These are phyloP conservation scores for Mimosa bimucronata DNA, from an alignment of 306 rosid genomes.

Conservation along the genomic window DNA sequence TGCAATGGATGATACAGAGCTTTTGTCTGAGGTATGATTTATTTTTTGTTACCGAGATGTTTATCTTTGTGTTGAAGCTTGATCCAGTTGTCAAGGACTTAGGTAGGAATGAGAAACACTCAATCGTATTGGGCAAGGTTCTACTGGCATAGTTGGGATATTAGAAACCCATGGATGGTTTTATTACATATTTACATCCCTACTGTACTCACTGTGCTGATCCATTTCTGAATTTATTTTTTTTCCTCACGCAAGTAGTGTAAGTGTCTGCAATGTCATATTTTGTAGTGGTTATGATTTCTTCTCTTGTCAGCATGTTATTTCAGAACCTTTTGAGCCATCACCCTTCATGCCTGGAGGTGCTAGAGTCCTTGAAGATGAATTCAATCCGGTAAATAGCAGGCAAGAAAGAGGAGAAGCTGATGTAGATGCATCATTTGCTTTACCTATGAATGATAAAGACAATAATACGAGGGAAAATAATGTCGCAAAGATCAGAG, in stretches of 20 bases:
- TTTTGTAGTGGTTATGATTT: constrained; percentile 31
- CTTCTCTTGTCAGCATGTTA: constrained; percentile 68
- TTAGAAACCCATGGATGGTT: not conserved
- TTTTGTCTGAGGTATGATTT: constrained; percentile 79
- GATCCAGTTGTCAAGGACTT: not conserved
- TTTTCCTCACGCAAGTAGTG: not conserved
- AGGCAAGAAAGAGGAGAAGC: constrained; percentile 68
- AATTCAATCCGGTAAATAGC: constrained; percentile 52
- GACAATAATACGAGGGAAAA: constrained; percentile 76
- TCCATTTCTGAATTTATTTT: constrained; percentile 26
- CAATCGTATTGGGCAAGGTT: not conserved
- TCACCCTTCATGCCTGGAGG: constrained; percentile 93
- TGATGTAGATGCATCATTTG: constrained; percentile 61
- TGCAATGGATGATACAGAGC: constrained; percentile 99
- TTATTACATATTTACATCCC: not conserved
- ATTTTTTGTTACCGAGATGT: constrained; percentile 5
- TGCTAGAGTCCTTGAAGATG: constrained; percentile 66
- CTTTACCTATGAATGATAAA: constrained; percentile 60
- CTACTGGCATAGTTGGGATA: not conserved
- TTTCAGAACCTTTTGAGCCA: constrained; percentile 86
- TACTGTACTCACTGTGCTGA: constrained; percentile 5
- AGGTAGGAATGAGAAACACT: not conserved
- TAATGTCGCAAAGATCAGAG: constrained; percentile 93
- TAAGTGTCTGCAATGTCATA: constrained; percentile 16
- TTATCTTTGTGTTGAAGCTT: constrained; percentile 2